Evolutionary conservation across 805 yeast species (phyloP).

Genomic region (Candida qinlingensis): DNA sequence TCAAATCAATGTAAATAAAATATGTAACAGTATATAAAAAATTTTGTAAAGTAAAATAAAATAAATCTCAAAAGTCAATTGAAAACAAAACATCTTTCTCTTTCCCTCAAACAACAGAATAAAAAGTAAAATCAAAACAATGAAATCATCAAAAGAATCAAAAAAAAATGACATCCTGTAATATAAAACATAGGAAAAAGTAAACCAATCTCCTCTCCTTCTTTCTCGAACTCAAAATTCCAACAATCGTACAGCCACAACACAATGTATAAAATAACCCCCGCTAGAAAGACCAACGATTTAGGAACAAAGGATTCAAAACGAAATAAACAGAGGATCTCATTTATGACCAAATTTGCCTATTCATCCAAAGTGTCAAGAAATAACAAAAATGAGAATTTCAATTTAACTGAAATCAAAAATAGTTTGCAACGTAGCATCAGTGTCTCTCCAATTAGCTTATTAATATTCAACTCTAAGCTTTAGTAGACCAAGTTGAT

Average conservation of each 20-base stretch:
- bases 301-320: not conserved
- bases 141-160: too few relatives aligned
- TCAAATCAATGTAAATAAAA: not conserved
- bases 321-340: too few relatives aligned
- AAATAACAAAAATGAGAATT: too few relatives aligned
- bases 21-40: not conserved
- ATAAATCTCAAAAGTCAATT: not conserved
- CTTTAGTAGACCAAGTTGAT: slow-evolving; percentile 53
- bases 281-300: not conserved
- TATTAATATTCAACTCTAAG: slow-evolving; percentile 13
- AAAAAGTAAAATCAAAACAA: too few relatives aligned
- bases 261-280: not conserved
- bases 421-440: not conserved
- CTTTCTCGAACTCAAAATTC: too few relatives aligned
- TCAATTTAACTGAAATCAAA: too few relatives aligned
- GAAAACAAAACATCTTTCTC: not conserved
- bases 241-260: not conserved
- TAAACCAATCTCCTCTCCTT: too few relatives aligned
- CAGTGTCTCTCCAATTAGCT: not conserved
- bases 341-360: too few relatives aligned
- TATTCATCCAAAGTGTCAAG: too few relatives aligned
- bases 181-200: too few relatives aligned
- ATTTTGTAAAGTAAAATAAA: not conserved
- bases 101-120: too few relatives aligned
- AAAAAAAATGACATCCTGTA: too few relatives aligned